phyloP scores from a whole-genome alignment of 345 rosid species.

The Turnera subulata region DNA sequence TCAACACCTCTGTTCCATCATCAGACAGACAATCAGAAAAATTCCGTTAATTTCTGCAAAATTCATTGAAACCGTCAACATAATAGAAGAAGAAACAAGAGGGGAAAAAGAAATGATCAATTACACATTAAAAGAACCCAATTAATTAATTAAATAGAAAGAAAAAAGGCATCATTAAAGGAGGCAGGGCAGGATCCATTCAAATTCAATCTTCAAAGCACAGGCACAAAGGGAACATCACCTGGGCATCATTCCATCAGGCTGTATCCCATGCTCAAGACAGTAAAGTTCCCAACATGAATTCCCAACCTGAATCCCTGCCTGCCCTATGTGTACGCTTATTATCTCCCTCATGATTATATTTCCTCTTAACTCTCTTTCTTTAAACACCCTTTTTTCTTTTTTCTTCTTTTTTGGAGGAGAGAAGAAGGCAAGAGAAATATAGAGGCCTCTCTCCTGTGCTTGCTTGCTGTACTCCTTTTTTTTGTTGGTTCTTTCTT shows the following conservation, averaged over 20 bases:
- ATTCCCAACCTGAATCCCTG: constrained; percentile 75
- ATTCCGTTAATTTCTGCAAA: too few relatives aligned
- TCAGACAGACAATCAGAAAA: too few relatives aligned
- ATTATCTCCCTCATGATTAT: constrained; percentile 56
- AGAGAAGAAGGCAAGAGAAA: background rate
- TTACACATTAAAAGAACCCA: background rate
- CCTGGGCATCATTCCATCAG: constrained; percentile 70
- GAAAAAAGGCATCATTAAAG: too few relatives aligned
- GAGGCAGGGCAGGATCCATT: background rate
- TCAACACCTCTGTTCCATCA: too few relatives aligned
- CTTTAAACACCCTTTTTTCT: background rate
- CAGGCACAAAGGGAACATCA: background rate
- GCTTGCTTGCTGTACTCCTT: too few relatives aligned
- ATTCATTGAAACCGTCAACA: too few relatives aligned
- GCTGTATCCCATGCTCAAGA: constrained; percentile 72
- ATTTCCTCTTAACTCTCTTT: background rate
- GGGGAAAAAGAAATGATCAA: background rate
- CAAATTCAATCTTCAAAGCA: background rate
- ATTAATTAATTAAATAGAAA: too few relatives aligned
- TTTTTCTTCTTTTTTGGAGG: too few relatives aligned
- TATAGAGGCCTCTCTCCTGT: background rate
- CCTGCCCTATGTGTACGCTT: constrained; percentile 70
- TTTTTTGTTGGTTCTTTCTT: background rate
- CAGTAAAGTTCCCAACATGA: constrained; percentile 79
- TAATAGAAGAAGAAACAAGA: background rate